Base-by-base conservation (phyloP, 78 protist species). In the Dictyostelium capitatum region DNA sequence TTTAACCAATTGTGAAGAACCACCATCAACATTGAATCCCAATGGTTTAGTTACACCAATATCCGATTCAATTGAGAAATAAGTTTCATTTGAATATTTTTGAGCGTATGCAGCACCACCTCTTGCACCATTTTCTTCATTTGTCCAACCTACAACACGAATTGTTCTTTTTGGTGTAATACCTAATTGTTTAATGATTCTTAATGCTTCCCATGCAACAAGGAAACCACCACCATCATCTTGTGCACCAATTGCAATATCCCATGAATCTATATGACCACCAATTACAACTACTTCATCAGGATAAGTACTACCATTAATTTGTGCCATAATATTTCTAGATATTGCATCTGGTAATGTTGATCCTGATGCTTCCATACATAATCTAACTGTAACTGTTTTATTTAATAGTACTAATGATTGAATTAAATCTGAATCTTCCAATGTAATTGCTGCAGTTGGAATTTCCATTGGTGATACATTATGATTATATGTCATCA, bases 211-310 rank as follows among this genome's bases (percentile, higher is more conserved):
- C 89, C 83, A 95, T 32, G 95, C 65, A 4, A 95, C 91, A 80
- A 95, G 32, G 11, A 90, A 69, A 65, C 97, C 97, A 28, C 95
- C 96, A 32, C 90, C 94, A 59, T 96, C 98, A 57, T 96, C 98
- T 74, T 82, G 72, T 28, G 98, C 98, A 12, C 97, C 98, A n/a
- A 79, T 67, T 12, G 96, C 96, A 9, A 96, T 95, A 70, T 96
- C 98, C 98, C 98, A 96, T 6, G 92, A 69, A 67, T 96, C 98
- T 1, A 95, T 41, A 48, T 96, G 98, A 30, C 96, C 98, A 9
- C 96, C 95, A 46, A 96, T 30, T 19, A 95, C 90, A 6, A 96
- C 95, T 1, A 96, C 92, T 59, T 96, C 74, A 25, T 96, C 95
- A 0, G 98, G 98, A 47, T 89, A 43, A 5, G 78, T 72, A 17